Evolutionary conservation across 2,329 filamentous ascomycete species (phyloP), one percentile per base, ranked within the genome.

Genomic region (Daldinia eschscholtzii): DNA sequence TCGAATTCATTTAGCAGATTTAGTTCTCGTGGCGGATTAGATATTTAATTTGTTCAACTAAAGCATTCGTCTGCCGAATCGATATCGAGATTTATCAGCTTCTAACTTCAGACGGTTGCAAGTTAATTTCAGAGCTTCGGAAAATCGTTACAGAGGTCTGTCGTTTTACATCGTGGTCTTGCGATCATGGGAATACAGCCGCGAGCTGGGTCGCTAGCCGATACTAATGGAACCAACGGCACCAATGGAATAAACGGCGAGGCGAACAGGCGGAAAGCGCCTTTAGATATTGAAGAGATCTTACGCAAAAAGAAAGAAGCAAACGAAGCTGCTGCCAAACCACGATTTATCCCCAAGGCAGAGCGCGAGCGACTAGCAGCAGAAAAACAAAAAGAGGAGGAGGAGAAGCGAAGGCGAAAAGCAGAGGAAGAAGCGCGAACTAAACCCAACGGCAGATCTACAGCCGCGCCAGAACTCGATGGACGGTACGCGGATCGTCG

Each of bases 221-320:
- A 60, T 13, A 61, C 68, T 33, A 71, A 71, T 41, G 70, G 52
- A 26, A 58, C 35, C 9, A 73, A 73, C 48, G 62, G 50, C 26
- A 61, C 37, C 3, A 68, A 71, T 62, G 65, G 61, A 37, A 57
- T 35, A 30, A 72, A 68, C 35, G 37, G 68, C 44, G 70, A 70
- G 20, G 37, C 59, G 41, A 65, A 35, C n/a, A 71, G 64, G 33
- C 73, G 71, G 60, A 79, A 77, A 68, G 76, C 77, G 6, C 92
- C 92, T 7, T 83, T 97, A 55, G 94, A 93, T 77, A 91, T 97
- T 64, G 94, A 97, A 80, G 92, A 97, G 74, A 87, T 97, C 4
- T 82, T 97, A 23, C 89, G 89, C 73, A 92, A 94, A 82, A 97
- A 97, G 85, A 93, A 92, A 77, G 93, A 93, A 69, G 91, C 92